Conservation (phyloP, 164 flowering plant genomes). For the Tetracentron sinense region DNA sequence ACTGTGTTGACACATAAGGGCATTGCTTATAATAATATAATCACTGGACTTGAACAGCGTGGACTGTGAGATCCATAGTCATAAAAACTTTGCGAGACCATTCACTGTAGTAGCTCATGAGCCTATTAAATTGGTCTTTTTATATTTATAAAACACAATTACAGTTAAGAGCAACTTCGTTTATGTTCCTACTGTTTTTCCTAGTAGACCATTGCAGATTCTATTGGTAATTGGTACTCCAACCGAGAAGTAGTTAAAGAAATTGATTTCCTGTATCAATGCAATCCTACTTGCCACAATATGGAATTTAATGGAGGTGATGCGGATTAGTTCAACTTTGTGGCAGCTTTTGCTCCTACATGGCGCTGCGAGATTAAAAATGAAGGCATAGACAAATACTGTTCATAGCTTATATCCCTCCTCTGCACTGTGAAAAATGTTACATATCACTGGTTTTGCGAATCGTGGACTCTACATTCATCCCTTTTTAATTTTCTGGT, state of each 20-base stretch:
- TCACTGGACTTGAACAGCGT: no score
- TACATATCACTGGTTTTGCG: no score
- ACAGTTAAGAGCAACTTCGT: not conserved
- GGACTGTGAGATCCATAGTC: no score
- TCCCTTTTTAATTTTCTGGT: no score
- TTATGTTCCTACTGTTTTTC: conserved; percentile 1
- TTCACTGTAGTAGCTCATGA: not conserved
- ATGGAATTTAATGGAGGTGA: conserved; percentile 34
- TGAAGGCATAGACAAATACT: no score
- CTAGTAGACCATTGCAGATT: conserved; percentile 74
- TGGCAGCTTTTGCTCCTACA: not conserved
- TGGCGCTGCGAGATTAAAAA: no score
- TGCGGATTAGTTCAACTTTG: not conserved
- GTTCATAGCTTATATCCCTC: no score
- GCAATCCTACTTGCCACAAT: conserved; percentile 80
- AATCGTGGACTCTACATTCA: no score
- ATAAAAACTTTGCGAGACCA: no score
- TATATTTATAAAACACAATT: not conserved
- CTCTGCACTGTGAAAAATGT: no score
- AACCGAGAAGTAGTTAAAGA: conserved; percentile 46
- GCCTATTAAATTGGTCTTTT: not conserved
- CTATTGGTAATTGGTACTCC: conserved; percentile 87
- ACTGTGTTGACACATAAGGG: not conserved
- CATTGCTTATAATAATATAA: not conserved
- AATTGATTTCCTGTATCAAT: conserved; percentile 80